phyloP scores from a whole-genome alignment of 768 basidiomycete genomes.

The Coprinopsis strossmayeri region DNA sequence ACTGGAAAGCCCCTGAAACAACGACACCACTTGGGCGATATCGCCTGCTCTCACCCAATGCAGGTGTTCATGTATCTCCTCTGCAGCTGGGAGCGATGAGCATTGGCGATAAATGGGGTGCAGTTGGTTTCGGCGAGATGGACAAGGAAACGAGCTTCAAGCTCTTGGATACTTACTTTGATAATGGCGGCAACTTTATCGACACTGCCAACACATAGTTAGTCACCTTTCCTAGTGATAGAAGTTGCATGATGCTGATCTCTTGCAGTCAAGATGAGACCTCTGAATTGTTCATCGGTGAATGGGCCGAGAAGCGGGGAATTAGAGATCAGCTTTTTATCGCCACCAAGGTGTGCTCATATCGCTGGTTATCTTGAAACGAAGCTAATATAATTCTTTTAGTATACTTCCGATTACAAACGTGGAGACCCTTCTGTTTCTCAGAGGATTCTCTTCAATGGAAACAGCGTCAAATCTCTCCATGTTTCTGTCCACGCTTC shows the following conservation, averaged over 20 bases:
- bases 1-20: too few relatives aligned
- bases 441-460: constrained; percentile 25
- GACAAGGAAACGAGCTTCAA: constrained; percentile 34
- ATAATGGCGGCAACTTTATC: constrained; percentile 41
- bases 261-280: constrained; percentile 46
- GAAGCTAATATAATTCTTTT: too few relatives aligned
- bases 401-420: constrained; percentile 26
- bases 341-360: constrained; percentile 36
- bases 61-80: constrained; percentile 33
- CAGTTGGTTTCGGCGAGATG: constrained; percentile 25
- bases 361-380: too few relatives aligned
- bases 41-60: constrained; percentile 24
- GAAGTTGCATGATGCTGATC: too few relatives aligned
- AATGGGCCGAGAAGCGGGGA: constrained; percentile 39
- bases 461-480: constrained; percentile 39
- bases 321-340: constrained; percentile 45
- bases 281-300: constrained; percentile 44
- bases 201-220: constrained; percentile 40
- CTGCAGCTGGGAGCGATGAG: constrained; percentile 33
- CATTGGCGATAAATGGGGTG: constrained; percentile 30
- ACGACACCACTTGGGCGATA: too few relatives aligned
- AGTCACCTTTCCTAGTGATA: constrained; percentile 7
- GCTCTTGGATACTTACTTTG: constrained; percentile 34
- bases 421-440: constrained; percentile 16
- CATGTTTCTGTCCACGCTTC: constrained; percentile 30